Evolutionary conservation across 2,329 filamentous ascomycete genomes (phyloP).

Genomic region (Paecilomyces niveus): DNA sequence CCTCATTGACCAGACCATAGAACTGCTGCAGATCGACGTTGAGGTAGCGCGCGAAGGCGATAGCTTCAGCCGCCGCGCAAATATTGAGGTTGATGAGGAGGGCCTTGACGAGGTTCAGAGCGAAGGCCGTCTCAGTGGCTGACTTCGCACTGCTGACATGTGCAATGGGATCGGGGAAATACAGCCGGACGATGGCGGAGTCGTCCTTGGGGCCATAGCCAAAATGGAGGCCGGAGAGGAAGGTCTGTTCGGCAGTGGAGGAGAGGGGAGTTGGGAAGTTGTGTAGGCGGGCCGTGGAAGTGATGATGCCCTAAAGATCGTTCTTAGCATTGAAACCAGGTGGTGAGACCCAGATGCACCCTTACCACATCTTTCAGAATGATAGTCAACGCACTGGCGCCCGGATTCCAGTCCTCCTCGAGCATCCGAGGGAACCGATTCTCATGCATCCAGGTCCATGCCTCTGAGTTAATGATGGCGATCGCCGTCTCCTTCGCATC

Average conservation of each 20-base stretch:
- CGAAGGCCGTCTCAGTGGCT: slow-evolving; percentile 22
- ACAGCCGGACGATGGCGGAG: slow-evolving; percentile 50
- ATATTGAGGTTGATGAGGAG: slow-evolving; percentile 43
- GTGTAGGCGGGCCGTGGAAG: slow-evolving; percentile 52
- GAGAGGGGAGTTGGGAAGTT: slow-evolving; percentile 56
- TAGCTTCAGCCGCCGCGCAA: slow-evolving; percentile 42
- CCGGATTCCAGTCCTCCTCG: slow-evolving; percentile 44
- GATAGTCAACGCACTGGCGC: slow-evolving; percentile 54
- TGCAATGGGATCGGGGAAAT: slow-evolving; percentile 36
- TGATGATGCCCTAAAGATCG: slow-evolving; percentile 53
- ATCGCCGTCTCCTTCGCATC: slow-evolving; percentile 39
- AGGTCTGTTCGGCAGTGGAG: slow-evolving; percentile 58
- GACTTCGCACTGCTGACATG: slow-evolving; percentile 27
- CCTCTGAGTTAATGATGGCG: slow-evolving; percentile 41
- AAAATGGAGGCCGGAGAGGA: slow-evolving; percentile 52
- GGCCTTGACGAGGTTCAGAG: slow-evolving; percentile 36
- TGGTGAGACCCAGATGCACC: background rate
- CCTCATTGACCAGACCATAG: slow-evolving; percentile 41
- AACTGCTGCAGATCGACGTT: slow-evolving; percentile 40
- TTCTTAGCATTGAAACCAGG: no score
- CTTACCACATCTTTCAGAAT: slow-evolving; percentile 51
- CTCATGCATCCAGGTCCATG: slow-evolving; percentile 57
- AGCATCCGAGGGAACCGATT: slow-evolving; percentile 52
- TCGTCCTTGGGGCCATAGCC: slow-evolving; percentile 52
- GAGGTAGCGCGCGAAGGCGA: slow-evolving; percentile 41